Evolutionary conservation across 768 basidiomycete genomes (phyloP).

Genomic region (Hypholoma fasciculare): DNA sequence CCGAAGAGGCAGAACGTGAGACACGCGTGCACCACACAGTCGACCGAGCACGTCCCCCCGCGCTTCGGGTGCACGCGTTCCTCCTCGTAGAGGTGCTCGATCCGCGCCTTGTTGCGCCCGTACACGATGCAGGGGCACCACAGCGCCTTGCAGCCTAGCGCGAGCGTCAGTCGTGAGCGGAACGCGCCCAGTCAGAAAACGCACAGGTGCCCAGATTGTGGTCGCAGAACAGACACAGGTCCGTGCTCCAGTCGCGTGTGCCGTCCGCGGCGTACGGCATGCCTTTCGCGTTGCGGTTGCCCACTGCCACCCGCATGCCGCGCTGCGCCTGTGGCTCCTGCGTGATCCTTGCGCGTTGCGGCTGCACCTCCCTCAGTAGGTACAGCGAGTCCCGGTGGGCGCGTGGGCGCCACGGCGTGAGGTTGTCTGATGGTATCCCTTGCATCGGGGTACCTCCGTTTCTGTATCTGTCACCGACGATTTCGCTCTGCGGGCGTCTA

Average conservation of each 20-base stretch:
- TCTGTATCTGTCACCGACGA: too few relatives aligned
- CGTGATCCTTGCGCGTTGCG: not conserved
- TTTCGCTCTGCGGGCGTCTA: not conserved
- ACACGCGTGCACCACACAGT: slow-evolving; percentile 16
- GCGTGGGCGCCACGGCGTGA: not conserved
- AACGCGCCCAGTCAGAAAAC: not conserved
- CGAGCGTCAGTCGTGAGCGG: not conserved
- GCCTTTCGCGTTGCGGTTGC: slow-evolving; percentile 14
- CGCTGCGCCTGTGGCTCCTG: slow-evolving; percentile 9
- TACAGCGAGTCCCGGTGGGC: not conserved
- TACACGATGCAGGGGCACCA: slow-evolving; percentile 19
- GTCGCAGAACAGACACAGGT: slow-evolving; percentile 17
- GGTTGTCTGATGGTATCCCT: not conserved
- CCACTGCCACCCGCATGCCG: slow-evolving; percentile 1
- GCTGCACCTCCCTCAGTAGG: not conserved
- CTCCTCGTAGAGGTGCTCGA: slow-evolving; percentile 15
- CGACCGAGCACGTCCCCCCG: slow-evolving; percentile 9
- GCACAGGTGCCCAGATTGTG: slow-evolving; percentile 16
- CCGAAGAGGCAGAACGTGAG: slow-evolving; percentile 18
- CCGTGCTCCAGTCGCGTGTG: slow-evolving; percentile 20
- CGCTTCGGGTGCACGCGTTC: slow-evolving; percentile 3
- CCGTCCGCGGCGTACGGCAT: slow-evolving; percentile 12
- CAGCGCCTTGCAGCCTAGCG: slow-evolving; percentile 14
- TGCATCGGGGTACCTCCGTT: not conserved
- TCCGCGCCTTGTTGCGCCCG: slow-evolving; percentile 16